Evolutionary conservation across 2,329 filamentous ascomycete genomes (phyloP).

Genomic region (Aspergillus sp.): DNA sequence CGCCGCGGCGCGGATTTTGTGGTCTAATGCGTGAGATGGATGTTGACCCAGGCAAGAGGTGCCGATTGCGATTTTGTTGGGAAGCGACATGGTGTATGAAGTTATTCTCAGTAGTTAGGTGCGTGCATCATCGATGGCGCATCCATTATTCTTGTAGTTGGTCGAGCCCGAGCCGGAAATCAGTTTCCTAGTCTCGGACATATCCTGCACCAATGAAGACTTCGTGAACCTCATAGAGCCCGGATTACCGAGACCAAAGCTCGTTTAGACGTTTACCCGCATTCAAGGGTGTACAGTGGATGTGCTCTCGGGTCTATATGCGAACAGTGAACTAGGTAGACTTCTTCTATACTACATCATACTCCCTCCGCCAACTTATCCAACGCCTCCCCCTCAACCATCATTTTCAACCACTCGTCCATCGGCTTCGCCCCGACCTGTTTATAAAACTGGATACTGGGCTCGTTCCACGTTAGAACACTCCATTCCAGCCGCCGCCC

Average conservation of each 20-base stretch:
- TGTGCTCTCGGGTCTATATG: background rate
- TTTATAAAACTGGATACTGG: slow-evolving; percentile 82
- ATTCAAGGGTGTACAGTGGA: background rate
- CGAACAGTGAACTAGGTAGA: background rate
- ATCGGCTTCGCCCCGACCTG: slow-evolving; percentile 45
- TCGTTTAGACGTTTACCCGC: background rate
- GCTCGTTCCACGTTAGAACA: slow-evolving; percentile 90
- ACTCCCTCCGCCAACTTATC: slow-evolving; percentile 37
- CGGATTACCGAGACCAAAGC: background rate
- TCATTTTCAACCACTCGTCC: slow-evolving; percentile 53
- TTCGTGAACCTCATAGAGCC: background rate
- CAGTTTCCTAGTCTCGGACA: slow-evolving; percentile 2
- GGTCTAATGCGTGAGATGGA: slow-evolving; percentile 29
- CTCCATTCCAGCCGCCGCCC: slow-evolving; percentile 84
- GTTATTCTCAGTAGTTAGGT: background rate
- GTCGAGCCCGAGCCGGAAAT: background rate
- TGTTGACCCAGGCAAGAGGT: slow-evolving; percentile 32
- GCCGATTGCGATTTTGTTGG: slow-evolving; percentile 31
- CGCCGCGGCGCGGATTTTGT: slow-evolving; percentile 29
- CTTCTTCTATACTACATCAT: background rate
- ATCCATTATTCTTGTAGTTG: background rate
- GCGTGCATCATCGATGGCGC: background rate
- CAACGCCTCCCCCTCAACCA: slow-evolving; percentile 48
- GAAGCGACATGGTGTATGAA: background rate
- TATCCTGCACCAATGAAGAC: background rate